Evolutionary conservation across 805 yeast species (phyloP).

Genomic region (Torulaspora indica): DNA sequence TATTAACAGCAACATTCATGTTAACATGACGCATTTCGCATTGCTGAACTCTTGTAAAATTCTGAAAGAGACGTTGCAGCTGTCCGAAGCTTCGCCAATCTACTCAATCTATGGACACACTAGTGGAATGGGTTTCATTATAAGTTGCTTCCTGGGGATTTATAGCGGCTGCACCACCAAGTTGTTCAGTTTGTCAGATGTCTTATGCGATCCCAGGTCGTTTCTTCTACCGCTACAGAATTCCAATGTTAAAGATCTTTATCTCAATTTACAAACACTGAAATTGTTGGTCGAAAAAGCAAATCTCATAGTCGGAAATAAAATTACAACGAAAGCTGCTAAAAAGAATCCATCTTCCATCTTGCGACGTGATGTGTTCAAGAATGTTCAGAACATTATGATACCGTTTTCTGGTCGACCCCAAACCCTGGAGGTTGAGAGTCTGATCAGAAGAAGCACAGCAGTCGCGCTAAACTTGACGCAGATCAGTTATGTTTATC

Average conservation of each 20-base stretch:
- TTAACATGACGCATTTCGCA: constrained; percentile 48
- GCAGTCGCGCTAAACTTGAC: constrained; percentile 60
- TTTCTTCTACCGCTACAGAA: constrained; percentile 69
- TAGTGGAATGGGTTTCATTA: constrained; percentile 81
- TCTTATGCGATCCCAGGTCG: constrained; percentile 64
- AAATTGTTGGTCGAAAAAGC: constrained; percentile 66
- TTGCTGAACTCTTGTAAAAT: constrained; percentile 79
- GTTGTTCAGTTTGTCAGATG: constrained; percentile 71
- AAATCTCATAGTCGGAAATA: constrained; percentile 40
- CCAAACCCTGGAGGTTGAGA: constrained; percentile 51
- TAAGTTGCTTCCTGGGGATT: constrained; percentile 77
- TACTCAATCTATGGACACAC: constrained; percentile 85
- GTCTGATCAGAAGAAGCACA: constrained; percentile 57
- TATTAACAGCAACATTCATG: constrained; percentile 25
- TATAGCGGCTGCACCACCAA: constrained; percentile 84
- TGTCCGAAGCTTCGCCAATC: constrained; percentile 65
- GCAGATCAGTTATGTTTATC: constrained; percentile 71
- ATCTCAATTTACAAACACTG: constrained; percentile 78
- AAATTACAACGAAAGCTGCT: neutral
- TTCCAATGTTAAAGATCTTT: constrained; percentile 78
- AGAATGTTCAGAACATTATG: constrained; percentile 74
- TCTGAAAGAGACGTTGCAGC: constrained; percentile 85
- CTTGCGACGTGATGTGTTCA: constrained; percentile 37
- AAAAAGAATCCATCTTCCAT: constrained; percentile 16
- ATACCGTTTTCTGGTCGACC: constrained; percentile 76